Conservation (phyloP, 164 flowering plant genomes). For the Buxus sempervirens region DNA sequence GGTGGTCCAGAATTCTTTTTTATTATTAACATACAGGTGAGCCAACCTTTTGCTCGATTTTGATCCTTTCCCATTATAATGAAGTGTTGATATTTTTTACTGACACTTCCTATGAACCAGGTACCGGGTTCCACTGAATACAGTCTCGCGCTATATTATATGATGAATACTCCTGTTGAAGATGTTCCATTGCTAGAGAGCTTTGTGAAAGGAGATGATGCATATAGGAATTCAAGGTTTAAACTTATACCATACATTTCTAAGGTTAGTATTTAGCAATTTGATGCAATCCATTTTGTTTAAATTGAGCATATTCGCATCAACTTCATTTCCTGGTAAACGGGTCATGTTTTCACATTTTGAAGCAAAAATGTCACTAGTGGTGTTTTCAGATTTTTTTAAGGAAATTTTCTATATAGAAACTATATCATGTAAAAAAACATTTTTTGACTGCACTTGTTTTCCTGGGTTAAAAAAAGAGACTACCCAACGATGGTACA, state of each 20-base stretch:
- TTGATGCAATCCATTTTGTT: neutral
- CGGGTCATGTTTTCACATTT: neutral
- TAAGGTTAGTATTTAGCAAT: conserved; percentile 42
- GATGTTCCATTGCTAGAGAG: conserved; percentile 56
- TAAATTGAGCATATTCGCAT: neutral
- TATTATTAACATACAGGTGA: conserved; percentile 82
- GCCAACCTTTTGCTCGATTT: neutral
- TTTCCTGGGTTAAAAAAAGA: too few relatives aligned
- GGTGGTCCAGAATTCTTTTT: conserved; percentile 91
- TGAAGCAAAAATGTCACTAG: neutral
- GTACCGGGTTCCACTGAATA: conserved; percentile 80
- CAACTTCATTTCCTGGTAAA: neutral
- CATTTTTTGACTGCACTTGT: too few relatives aligned
- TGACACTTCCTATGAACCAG: conserved; percentile 27
- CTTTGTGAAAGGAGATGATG: conserved; percentile 82
- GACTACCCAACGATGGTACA: too few relatives aligned
- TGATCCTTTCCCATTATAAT: neutral
- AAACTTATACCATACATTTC: conserved; percentile 95
- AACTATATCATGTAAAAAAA: neutral
- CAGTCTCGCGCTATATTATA: conserved; percentile 66
- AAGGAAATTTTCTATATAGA: neutral
- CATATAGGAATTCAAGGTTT: conserved; percentile 82
- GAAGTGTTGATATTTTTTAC: conserved; percentile 1
- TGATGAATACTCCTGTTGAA: conserved; percentile 62
- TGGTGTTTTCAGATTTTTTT: neutral